Conservation (phyloP, 1,284 basidiomycete genomes). For the Puccinia horiana region DNA sequence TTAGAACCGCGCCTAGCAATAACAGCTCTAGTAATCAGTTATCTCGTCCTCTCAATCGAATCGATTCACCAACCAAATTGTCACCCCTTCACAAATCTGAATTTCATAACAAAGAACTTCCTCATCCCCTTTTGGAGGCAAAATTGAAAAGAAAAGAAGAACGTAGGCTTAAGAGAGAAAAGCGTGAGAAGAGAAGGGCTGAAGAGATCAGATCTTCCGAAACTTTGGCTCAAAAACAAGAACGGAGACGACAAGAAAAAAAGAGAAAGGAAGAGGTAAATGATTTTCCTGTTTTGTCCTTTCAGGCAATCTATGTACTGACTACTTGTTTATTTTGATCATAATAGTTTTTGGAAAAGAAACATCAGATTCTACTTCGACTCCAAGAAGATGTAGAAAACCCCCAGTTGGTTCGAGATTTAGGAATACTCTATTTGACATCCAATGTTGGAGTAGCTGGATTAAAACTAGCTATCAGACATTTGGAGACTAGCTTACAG, state of each 20-base stretch:
- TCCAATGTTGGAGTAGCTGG: constrained; percentile 35
- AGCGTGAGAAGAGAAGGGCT: constrained; percentile 32
- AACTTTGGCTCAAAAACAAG: constrained; percentile 36
- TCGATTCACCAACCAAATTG: constrained; percentile 25
- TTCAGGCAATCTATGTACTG: too few relatives aligned
- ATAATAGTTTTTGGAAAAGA: constrained; percentile 37
- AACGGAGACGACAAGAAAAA: constrained; percentile 42
- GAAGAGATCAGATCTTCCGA: constrained; percentile 13
- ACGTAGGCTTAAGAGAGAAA: constrained; percentile 29
- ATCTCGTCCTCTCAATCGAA: constrained; percentile 23
- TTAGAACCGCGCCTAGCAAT: background rate
- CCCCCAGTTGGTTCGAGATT: constrained; percentile 24
- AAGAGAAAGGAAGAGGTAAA: constrained; percentile 46
- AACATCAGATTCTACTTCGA: constrained; percentile 23
- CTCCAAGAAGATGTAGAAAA: constrained; percentile 34
- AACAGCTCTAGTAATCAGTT: background rate
- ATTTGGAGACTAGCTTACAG: constrained; percentile 38
- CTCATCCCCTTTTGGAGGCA: constrained; percentile 33
- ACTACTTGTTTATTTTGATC: background rate
- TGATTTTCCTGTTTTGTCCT: background rate
- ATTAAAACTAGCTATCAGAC: constrained; percentile 43
- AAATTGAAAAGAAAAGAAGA: constrained; percentile 40
- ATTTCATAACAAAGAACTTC: constrained; percentile 7
- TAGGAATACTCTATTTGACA: constrained; percentile 33
- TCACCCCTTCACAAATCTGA: background rate